Conservation (phyloP, 805 yeast species). For the Candida succiphila region DNA sequence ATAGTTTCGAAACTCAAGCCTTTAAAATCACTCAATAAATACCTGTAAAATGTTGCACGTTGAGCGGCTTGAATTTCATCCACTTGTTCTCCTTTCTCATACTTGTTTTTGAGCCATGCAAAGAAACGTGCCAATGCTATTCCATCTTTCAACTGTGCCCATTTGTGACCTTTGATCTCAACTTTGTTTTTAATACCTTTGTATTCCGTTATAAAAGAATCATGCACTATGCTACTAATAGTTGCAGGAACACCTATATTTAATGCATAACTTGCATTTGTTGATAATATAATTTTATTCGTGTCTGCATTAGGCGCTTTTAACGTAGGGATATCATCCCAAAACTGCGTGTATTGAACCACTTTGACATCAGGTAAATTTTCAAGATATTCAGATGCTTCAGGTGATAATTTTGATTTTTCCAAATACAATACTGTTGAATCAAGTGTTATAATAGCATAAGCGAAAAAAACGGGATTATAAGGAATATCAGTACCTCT, state of each 20-base stretch:
- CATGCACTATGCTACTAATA: slow-evolving; percentile 7
- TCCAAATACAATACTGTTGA: slow-evolving; percentile 30
- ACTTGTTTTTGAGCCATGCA: slow-evolving; percentile 70
- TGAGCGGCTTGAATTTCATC: slow-evolving; percentile 51
- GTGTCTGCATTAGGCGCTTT: slow-evolving; percentile 5
- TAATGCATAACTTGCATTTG: slow-evolving; percentile 19
- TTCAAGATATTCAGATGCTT: background rate
- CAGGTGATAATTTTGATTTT: slow-evolving; percentile 19
- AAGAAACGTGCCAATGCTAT: slow-evolving; percentile 63
- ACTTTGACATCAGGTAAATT: slow-evolving; percentile 24
- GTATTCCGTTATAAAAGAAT: slow-evolving; percentile 37
- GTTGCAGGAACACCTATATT: slow-evolving; percentile 15
- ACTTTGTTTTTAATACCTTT: slow-evolving; percentile 68
- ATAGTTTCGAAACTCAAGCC: slow-evolving; percentile 73
- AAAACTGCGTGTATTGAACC: slow-evolving; percentile 46
- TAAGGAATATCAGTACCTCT: slow-evolving; percentile 64
- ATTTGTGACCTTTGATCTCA: slow-evolving; percentile 62
- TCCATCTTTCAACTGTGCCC: slow-evolving; percentile 81
- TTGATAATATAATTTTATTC: slow-evolving; percentile 11
- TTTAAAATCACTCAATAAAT: slow-evolving; percentile 35
- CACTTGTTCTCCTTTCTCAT: slow-evolving; percentile 31
- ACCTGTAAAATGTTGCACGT: slow-evolving; percentile 39
- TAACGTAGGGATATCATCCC: slow-evolving; percentile 37
- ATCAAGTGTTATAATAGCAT: slow-evolving; percentile 34
- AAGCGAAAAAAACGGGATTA: slow-evolving; percentile 81